A percentile compares a stretch with the other conserved stretches of the same genome.
Conservation (phyloP, 1,284 basidiomycete genomes). For the Pseudozyma sp. region DNA sequence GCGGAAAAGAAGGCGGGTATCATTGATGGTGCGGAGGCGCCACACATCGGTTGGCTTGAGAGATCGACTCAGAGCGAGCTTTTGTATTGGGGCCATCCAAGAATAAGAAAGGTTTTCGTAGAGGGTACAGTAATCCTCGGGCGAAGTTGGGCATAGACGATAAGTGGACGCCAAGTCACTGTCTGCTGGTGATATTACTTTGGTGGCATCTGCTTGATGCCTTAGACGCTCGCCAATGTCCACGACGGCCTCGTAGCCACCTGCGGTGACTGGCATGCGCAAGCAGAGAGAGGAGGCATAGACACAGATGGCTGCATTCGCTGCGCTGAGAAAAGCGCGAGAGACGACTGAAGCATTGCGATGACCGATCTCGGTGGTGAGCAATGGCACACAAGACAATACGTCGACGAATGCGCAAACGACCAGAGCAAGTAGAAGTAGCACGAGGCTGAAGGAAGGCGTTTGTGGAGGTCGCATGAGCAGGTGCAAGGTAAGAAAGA, state of each 20-base stretch:
- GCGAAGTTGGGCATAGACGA: constrained; percentile 54
- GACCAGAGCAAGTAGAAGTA: constrained; percentile 19
- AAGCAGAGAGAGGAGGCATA: constrained; percentile 33
- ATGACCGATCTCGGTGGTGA: not conserved
- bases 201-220: constrained; percentile 15
- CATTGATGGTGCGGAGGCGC: constrained; percentile 55
- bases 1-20: constrained; percentile 46
- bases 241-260: constrained; percentile 52
- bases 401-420: constrained; percentile 15
- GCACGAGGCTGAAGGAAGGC: constrained; percentile 19
- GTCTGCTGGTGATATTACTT: constrained; percentile 5
- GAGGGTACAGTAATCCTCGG: constrained; percentile 56
- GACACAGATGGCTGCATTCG: constrained; percentile 24
- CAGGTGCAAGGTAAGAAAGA: constrained; percentile 24
- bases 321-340: constrained; percentile 2
- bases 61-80: constrained; percentile 40
- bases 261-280: constrained; percentile 47
- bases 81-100: constrained; percentile 59
- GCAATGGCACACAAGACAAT: constrained; percentile 17
- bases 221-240: constrained; percentile 34
- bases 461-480: constrained; percentile 30
- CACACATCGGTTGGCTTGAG: constrained; percentile 56
- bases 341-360: not conserved
- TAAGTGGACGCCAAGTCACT: constrained; percentile 34
- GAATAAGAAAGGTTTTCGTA: constrained; percentile 50